Evolutionary conservation across 441 rosid genomes (phyloP), one percentile per base, ranked within the genome.

Genomic region (Adansonia rubrostipa): DNA sequence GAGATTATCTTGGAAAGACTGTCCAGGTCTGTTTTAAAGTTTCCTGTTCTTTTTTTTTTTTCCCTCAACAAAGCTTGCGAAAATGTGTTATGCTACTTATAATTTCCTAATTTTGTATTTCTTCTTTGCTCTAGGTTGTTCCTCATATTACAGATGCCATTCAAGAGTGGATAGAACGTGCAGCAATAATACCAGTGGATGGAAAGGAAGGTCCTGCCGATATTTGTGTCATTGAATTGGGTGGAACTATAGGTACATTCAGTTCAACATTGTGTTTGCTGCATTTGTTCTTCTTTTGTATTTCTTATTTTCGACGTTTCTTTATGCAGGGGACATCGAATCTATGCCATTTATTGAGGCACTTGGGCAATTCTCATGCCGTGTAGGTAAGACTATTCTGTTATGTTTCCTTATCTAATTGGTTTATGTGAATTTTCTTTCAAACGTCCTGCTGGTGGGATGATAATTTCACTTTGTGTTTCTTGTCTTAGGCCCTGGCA

Each of bases 321-420:
- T 36, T 63, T 57, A 68, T 85, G 79, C 81, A 94, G 98, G 98
- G 79, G 97, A 94, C 79, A 94, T 94, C 24, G 98, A 94, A 80
- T 92, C 97, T 76, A 92, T 91, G 97, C 96, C 98, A 68, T 94
- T 92, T 81, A 89, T 92, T 50, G 98, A 94, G 86, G 98, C 98
- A 65, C 86, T 94, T 65, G 92, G 98, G 36, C 98, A 94, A 78
- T 92, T 94, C 85, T 94, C 96, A 0, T 91, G 90, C 78, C 91
- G 89, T 62, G 98, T 92, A 56, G 98, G 98, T 92, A 77, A 85
- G 91, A 57, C 22, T 50, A 0, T 66, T 65, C 5, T 64, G 8
- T 53, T 71, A 5, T 51, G 4, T 48, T 3, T 4, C 11, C 19
- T 50, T 9, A 24, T 33, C 28, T 45, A n/a, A 75, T 48, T 50